A percentile compares a stretch with the other conserved stretches of the same genome.
Conservation (phyloP, 2,329 filamentous ascomycete genomes). For the Penicillium sp. region DNA sequence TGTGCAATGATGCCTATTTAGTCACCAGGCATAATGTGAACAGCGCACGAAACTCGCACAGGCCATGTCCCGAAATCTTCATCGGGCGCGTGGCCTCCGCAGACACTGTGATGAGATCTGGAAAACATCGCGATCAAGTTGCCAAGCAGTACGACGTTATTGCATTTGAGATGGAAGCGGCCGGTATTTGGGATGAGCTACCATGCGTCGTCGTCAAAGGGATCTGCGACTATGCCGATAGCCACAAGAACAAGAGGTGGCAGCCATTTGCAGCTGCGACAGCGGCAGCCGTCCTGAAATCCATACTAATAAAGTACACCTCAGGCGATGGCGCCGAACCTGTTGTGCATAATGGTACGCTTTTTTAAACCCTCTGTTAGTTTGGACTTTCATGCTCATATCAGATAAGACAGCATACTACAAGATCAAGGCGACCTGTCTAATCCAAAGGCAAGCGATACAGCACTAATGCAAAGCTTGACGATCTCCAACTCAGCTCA, state of each 20-base stretch:
- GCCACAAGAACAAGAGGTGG: conserved; percentile 19
- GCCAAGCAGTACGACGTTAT: conserved; percentile 2
- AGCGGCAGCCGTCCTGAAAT: conserved; percentile 16
- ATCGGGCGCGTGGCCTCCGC: conserved; percentile 8
- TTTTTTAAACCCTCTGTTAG: too few species aligned
- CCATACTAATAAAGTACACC: conserved; percentile 1
- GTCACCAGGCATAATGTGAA: not conserved
- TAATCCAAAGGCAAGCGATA: too few species aligned
- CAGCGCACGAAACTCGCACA: not conserved
- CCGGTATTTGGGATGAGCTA: conserved; percentile 12
- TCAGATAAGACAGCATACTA: too few species aligned
- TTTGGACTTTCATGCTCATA: too few species aligned
- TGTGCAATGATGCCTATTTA: not conserved
- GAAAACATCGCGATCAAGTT: conserved; percentile 7
- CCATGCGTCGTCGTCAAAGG: conserved; percentile 14
- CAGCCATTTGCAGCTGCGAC: conserved; percentile 20
- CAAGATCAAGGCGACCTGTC: too few species aligned
- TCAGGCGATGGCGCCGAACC: not conserved
- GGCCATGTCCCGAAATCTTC: not conserved
- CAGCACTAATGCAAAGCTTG: too few species aligned
- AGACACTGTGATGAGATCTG: conserved; percentile 16
- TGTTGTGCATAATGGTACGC: not conserved
- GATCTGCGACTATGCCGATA: conserved; percentile 20
- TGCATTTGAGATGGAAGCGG: conserved; percentile 12
- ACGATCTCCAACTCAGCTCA: too few species aligned